A percentile compares a stretch with the other conserved stretches of the same genome.
Evolutionary conservation across 2,329 filamentous ascomycete species (phyloP).

Genomic region (Aspergillus persii): DNA sequence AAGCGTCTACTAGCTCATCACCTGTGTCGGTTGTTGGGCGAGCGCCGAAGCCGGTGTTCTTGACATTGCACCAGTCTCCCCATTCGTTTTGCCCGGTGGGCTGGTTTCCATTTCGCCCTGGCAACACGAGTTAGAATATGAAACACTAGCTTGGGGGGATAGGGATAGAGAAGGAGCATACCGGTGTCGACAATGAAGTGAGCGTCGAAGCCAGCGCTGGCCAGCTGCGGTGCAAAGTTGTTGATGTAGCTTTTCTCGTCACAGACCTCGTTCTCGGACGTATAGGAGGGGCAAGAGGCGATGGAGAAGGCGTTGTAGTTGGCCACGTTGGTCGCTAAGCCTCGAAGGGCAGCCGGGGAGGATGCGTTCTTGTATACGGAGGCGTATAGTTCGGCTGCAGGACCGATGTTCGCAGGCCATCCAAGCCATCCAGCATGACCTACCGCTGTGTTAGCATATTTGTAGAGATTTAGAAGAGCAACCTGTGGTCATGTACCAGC

Average conservation of each 20-base stretch:
- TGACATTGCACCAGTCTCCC: constrained; percentile 69
- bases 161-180: constrained; percentile 21
- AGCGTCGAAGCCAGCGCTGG: constrained; percentile 48
- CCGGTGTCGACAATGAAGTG: constrained; percentile 57
- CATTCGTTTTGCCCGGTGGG: constrained; percentile 55
- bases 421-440: constrained; percentile 63
- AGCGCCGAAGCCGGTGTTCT: constrained; percentile 62
- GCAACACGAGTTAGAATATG: not conserved
- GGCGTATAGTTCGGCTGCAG: constrained; percentile 50
- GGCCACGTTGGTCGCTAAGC: constrained; percentile 57
- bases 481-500: constrained; percentile 42
- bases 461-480: not conserved
- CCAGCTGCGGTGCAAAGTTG: constrained; percentile 50
- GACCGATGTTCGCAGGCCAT: constrained; percentile 58
- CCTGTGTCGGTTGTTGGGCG: constrained; percentile 64
- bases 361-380: constrained; percentile 48
- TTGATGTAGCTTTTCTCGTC: constrained; percentile 56
- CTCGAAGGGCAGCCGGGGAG: constrained; percentile 49
- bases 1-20: constrained; percentile 59
- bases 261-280: constrained; percentile 48
- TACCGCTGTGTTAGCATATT: constrained; percentile 7
- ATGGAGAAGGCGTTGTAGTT: constrained; percentile 59
- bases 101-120: constrained; percentile 62
- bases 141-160: too few relatives aligned
- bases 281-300: constrained; percentile 45